These are phyloP conservation scores for Monilinia fructigena DNA, from an alignment of 2,329 filamentous ascomycete genomes.

Conservation along the genomic window DNA sequence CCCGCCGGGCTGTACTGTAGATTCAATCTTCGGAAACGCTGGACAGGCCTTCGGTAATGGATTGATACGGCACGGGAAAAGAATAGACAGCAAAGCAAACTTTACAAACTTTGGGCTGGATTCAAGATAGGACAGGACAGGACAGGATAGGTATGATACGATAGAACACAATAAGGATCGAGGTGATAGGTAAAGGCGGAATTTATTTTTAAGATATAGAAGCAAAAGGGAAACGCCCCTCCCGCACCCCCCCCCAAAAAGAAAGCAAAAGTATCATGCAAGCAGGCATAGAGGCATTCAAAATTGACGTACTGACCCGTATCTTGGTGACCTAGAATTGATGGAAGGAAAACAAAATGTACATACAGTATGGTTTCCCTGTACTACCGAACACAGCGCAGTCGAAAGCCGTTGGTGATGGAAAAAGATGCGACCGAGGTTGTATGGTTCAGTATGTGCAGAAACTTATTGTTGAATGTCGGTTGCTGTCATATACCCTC, in stretches of 20 bases:
- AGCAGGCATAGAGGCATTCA: slow-evolving; percentile 18
- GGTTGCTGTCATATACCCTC: slow-evolving; percentile 16
- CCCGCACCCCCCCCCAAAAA: not conserved
- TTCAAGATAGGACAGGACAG: not conserved
- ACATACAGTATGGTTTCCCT: not conserved
- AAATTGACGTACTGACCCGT: slow-evolving; percentile 21
- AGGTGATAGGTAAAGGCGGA: not conserved
- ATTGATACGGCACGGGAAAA: slow-evolving; percentile 1
- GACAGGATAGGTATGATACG: not conserved
- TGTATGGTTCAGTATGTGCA: not conserved
- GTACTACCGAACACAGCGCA: slow-evolving; percentile 6
- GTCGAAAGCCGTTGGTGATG: slow-evolving; percentile 19
- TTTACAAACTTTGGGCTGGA: not conserved
- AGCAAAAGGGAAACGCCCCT: no score
- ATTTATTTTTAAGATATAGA: no score
- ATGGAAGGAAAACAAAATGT: not conserved
- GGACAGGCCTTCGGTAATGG: slow-evolving; percentile 1
- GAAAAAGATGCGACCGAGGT: slow-evolving; percentile 7
- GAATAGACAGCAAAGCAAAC: not conserved
- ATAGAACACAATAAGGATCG: not conserved
- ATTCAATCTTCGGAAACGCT: not conserved
- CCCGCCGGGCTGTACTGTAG: not conserved
- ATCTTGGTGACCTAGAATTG: slow-evolving; percentile 13
- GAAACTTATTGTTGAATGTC: slow-evolving; percentile 5
- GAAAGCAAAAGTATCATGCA: slow-evolving; percentile 15